Conservation (phyloP, 768 basidiomycete genomes). For the Gautieria morchelliformis region DNA sequence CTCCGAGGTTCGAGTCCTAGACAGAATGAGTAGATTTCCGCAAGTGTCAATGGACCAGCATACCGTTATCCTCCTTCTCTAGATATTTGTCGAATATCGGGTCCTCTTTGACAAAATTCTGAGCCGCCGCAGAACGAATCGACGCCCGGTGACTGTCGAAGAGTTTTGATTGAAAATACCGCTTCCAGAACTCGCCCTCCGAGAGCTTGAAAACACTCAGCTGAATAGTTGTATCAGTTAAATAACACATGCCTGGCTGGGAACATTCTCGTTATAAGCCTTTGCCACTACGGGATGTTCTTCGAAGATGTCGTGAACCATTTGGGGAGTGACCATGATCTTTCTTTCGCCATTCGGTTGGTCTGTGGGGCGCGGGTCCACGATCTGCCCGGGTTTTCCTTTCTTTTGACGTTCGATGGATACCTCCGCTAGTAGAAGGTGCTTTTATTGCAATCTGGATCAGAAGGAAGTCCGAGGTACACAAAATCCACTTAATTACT, state of each 20-base stretch:
- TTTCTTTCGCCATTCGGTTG: slow-evolving; percentile 80
- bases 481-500: slow-evolving; percentile 33
- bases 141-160: slow-evolving; percentile 94
- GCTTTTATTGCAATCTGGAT: slow-evolving; percentile 32
- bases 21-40: slow-evolving; percentile 11
- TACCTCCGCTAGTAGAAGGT: slow-evolving; percentile 67
- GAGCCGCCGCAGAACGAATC: slow-evolving; percentile 75
- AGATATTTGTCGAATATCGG: slow-evolving; percentile 92
- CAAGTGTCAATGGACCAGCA: slow-evolving; percentile 14
- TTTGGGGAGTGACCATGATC: slow-evolving; percentile 81
- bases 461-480: slow-evolving; percentile 14
- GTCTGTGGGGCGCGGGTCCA: slow-evolving; percentile 81
- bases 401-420: slow-evolving; percentile 64
- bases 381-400: slow-evolving; percentile 78
- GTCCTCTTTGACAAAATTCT: slow-evolving; percentile 82
- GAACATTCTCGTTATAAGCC: slow-evolving; percentile 90
- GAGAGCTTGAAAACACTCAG: slow-evolving; percentile 45
- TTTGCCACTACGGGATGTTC: slow-evolving; percentile 92
- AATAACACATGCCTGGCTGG: slow-evolving; percentile 50
- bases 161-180: slow-evolving; percentile 93
- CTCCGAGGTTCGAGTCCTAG: slow-evolving; percentile 73
- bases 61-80: slow-evolving; percentile 93
- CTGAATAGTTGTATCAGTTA: slow-evolving; percentile 1
- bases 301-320: slow-evolving; percentile 94
- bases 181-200: slow-evolving; percentile 91